Conservation (phyloP, 2,329 filamentous ascomycete genomes). For the Lasiodiplodia theobromae region DNA sequence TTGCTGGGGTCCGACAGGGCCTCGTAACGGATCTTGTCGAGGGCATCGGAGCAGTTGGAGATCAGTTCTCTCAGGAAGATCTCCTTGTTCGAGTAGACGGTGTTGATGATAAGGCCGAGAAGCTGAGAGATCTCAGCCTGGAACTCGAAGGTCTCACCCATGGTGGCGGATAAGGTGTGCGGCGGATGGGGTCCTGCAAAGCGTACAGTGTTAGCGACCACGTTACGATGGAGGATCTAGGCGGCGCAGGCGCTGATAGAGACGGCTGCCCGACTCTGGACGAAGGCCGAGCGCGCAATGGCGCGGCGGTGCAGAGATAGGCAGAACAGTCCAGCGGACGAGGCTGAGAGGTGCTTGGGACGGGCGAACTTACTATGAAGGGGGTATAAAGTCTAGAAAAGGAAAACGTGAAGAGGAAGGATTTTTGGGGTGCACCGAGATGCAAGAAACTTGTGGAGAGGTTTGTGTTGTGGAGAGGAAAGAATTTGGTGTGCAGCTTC, state of each 20-base stretch:
- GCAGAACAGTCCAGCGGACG: conserved; percentile 2
- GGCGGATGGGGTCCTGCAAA: conserved; percentile 21
- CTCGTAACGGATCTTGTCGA: conserved; percentile 99
- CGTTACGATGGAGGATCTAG: neutral
- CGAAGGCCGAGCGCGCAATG: conserved; percentile 1
- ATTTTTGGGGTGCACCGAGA: neutral
- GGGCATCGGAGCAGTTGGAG: conserved; percentile 97
- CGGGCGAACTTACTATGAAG: conserved; percentile 28
- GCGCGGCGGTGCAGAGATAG: neutral
- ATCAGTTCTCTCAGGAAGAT: conserved; percentile 99
- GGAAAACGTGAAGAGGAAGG: conserved; percentile 24
- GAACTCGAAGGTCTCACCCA: conserved; percentile 94
- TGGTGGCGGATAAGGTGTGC: conserved; percentile 24
- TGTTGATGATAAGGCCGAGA: conserved; percentile 99
- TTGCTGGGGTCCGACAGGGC: conserved; percentile 95
- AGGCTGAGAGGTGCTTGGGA: conserved; percentile 14
- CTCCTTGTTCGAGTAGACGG: conserved; percentile 99
- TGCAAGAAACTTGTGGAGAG: neutral
- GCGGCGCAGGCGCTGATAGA: neutral
- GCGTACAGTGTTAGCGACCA: neutral
- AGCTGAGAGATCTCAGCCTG: conserved; percentile 99
- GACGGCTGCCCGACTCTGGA: neutral
- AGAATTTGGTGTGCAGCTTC: conserved; percentile 25
- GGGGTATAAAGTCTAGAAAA: conserved; percentile 29
- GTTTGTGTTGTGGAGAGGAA: conserved; percentile 24